Base-by-base conservation (phyloP, 495 filamentous ascomycete species). In the Xylaria palmicola region DNA sequence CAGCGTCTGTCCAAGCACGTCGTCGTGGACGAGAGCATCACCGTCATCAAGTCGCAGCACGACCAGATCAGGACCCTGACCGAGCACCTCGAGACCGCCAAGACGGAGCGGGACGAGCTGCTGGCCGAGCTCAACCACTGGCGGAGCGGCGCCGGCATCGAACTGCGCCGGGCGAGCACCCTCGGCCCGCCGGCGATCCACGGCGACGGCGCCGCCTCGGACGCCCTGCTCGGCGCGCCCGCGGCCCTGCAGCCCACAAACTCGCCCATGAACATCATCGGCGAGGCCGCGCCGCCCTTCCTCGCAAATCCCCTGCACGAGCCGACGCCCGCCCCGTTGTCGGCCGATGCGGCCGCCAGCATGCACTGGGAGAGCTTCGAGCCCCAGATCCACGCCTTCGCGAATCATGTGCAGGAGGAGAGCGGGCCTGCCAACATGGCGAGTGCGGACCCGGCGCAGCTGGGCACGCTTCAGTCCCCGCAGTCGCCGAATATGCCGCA, bases 1-100 rank as follows among this genome's bases (percentile, higher is more conserved):
- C 60, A 65, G 24, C 66, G 64, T 13, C 61, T 69, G 34, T 65
- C 66, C 27, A 69, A 69, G 39, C 60, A 63, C 36, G 55, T 67
- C 40, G 64, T 69, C 48, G 66, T 69, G 29, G 50, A 67, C 37
- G 66, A 67, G 47, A 43, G 62, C 34, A 66, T 64, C 20, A 22
- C 54, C 19, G 59, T 63, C 26, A 63, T 66, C 20, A 68, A 61
- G 36, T 59, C 56, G 32, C 64, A 67, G 29, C 66, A 63, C 43
- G 65, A 62, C 20, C 56, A 60, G 30, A 60, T 59, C 45, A 57
- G 39, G 32, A 56, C 62, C 10, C 34, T 52, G 19, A 56, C 47
- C 13, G 54, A 52, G 32, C 50, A 60, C 32, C 54, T 69, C 9
- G 41, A 62, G 27, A 43, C 61, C 13, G 59, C 68, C 20, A 51